Base-by-base conservation (phyloP, 2,329 filamentous ascomycete species). In the Westerdykella ornata region DNA sequence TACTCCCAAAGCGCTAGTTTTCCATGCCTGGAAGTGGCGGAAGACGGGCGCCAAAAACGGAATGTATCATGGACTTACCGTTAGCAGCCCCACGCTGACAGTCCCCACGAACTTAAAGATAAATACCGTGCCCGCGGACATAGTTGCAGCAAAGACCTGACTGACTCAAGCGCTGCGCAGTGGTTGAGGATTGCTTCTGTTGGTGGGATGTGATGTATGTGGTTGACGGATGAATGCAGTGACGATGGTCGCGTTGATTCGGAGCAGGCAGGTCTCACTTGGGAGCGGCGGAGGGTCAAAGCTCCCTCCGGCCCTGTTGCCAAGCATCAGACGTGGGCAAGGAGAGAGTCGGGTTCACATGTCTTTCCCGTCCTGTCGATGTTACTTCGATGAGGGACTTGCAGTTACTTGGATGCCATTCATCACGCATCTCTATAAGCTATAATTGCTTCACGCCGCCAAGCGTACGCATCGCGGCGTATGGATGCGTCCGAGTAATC, bases 31-130 rank as follows among this genome's bases (percentile, higher is more conserved):
- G 29, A 20, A 26, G 19, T 18, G 29, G 29, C 5, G 36, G 37
- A 15, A 37, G 33, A 14, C n/a, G 18, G 32, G 30, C 30, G 30
- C 22, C 22, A 26, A 26, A n/a, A 26, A 26, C 22, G 13, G 30
- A 15, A 3, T 33, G 42, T 22, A 14, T 35, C 35, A 29, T 35
- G 26, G 46, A 73, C 84, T 59, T 78, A 94, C 88, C 45, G 88
- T 95, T 66, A 94, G 71, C 43, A 96, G 76, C 49, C 90, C 90
- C 43, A 96, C 76, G 56, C 85, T 90, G 52, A 94, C 79, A 38
- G 88, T 94, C 60, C 90, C 90, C 53, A 96, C 84, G 66, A 96
- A 95, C 72, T 97, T 96, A 71, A 85, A 80, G 66, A 84, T 71
- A 42, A 86, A 82, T 60, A 95, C 74, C 60, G 81, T 80, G 56